Evolutionary conservation across 768 basidiomycete genomes (phyloP).

Genomic region (Candolleomyces eurysporus): DNA sequence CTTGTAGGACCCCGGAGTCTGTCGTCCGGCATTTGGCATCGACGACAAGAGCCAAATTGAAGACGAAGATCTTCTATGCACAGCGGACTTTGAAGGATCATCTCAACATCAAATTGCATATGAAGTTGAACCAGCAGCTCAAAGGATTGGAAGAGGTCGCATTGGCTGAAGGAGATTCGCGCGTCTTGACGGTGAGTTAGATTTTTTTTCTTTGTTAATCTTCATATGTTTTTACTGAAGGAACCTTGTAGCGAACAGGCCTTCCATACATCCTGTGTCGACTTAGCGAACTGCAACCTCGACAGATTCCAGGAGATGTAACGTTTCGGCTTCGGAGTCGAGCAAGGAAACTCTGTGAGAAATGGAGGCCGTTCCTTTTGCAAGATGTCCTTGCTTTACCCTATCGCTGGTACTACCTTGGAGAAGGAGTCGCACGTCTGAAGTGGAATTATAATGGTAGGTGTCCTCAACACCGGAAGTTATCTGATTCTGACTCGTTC

Average conservation of each 20-base stretch:
- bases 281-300: background rate
- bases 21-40: background rate
- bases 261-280: background rate
- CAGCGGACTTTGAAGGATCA: background rate
- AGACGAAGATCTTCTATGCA: background rate
- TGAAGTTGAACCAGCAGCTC: background rate
- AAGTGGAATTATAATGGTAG: background rate
- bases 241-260: background rate
- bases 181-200: background rate
- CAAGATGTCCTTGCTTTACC: background rate
- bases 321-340: background rate
- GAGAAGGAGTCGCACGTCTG: background rate
- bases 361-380: constrained; percentile 2
- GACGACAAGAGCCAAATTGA: background rate
- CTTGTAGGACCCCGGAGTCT: background rate
- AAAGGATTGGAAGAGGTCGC: background rate
- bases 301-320: background rate
- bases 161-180: background rate
- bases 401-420: background rate
- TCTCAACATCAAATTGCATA: background rate
- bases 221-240: background rate
- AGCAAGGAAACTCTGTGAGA: background rate
- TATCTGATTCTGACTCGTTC: no score
- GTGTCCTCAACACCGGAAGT: no score
- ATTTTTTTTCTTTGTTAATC: background rate